Evolutionary conservation across 2,329 filamentous ascomycete genomes (phyloP).

Genomic region (Penicillium sp.): DNA sequence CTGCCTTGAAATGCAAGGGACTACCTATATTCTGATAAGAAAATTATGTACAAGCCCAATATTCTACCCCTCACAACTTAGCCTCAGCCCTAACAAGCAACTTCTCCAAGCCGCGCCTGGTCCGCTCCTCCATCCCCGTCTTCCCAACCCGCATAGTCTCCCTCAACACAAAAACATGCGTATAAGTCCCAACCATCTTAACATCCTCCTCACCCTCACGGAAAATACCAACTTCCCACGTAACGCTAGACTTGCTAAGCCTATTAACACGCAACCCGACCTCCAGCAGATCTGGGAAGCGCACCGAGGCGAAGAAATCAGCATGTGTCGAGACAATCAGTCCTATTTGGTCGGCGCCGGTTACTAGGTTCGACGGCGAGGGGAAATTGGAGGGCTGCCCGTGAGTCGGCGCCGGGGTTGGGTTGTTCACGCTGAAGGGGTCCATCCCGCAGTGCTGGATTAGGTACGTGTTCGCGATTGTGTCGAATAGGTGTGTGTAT

Average conservation of each 20-base stretch:
- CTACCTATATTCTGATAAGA: neutral
- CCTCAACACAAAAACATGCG: slow-evolving; percentile 85
- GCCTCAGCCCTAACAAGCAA: slow-evolving; percentile 44
- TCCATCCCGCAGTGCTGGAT: slow-evolving; percentile 72
- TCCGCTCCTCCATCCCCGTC: slow-evolving; percentile 49
- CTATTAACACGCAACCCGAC: slow-evolving; percentile 78
- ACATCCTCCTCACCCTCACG: slow-evolving; percentile 69
- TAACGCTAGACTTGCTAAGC: slow-evolving; percentile 81
- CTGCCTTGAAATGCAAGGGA: neutral
- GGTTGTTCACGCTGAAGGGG: slow-evolving; percentile 58
- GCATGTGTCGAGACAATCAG: slow-evolving; percentile 83
- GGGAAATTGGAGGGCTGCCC: slow-evolving; percentile 10
- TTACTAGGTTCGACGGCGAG: neutral
- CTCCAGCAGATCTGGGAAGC: slow-evolving; percentile 79
- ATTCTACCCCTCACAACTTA: slow-evolving; percentile 26
- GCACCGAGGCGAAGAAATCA: slow-evolving; percentile 78
- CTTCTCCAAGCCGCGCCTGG: slow-evolving; percentile 56
- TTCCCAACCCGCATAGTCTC: slow-evolving; percentile 65
- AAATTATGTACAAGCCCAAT: slow-evolving; percentile 5
- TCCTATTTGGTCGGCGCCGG: slow-evolving; percentile 63
- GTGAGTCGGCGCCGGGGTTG: slow-evolving; percentile 11
- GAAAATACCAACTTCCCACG: slow-evolving; percentile 87
- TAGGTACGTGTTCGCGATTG: slow-evolving; percentile 83
- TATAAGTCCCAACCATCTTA: slow-evolving; percentile 79
- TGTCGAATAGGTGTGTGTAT: slow-evolving; percentile 86